A percentile compares a stretch with the other conserved stretches of the same genome.
Conservation (phyloP, 805 yeast genomes). For the Myxozyma melibiosi region DNA sequence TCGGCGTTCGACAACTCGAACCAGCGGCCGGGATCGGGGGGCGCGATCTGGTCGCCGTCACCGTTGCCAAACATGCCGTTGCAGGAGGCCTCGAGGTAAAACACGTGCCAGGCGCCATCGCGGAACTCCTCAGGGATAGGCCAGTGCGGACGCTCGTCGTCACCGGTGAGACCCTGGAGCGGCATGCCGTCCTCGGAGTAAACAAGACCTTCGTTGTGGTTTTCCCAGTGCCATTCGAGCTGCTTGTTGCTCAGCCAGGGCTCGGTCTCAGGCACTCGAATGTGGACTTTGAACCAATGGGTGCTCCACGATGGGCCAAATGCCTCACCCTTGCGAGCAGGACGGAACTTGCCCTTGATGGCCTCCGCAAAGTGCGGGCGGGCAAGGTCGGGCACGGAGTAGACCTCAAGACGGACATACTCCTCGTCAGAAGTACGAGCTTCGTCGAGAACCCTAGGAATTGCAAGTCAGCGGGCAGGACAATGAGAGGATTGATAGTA, state of each 20-base stretch:
- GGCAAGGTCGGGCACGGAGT: slow-evolving; percentile 69
- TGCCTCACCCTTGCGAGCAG: slow-evolving; percentile 59
- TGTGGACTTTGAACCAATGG: slow-evolving; percentile 80
- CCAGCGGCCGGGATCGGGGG: slow-evolving; percentile 71
- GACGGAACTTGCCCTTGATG: slow-evolving; percentile 48
- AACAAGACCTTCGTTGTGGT: slow-evolving; percentile 83
- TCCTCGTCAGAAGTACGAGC: slow-evolving; percentile 55
- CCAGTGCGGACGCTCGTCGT: slow-evolving; percentile 71
- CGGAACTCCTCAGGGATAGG: slow-evolving; percentile 61
- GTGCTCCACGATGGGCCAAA: slow-evolving; percentile 98
- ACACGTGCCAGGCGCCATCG: slow-evolving; percentile 55
- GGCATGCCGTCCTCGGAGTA: slow-evolving; percentile 69
- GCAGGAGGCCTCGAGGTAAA: slow-evolving; percentile 87
- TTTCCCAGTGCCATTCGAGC: slow-evolving; percentile 51
- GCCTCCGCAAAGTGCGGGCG: slow-evolving; percentile 68
- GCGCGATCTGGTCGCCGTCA: slow-evolving; percentile 55
- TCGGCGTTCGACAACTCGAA: slow-evolving; percentile 73
- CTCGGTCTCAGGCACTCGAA: slow-evolving; percentile 61
- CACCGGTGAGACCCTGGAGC: slow-evolving; percentile 82
- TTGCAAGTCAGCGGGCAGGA: background rate
- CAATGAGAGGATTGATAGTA: background rate
- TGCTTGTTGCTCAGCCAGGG: slow-evolving; percentile 25
- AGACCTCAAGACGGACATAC: slow-evolving; percentile 61
- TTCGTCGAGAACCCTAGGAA: slow-evolving; percentile 61
- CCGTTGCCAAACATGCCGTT: slow-evolving; percentile 92